Evolutionary conservation across 2,329 filamentous ascomycete genomes (phyloP), one percentile per base, ranked within the genome.

Genomic region (Colletotrichum falcatum): DNA sequence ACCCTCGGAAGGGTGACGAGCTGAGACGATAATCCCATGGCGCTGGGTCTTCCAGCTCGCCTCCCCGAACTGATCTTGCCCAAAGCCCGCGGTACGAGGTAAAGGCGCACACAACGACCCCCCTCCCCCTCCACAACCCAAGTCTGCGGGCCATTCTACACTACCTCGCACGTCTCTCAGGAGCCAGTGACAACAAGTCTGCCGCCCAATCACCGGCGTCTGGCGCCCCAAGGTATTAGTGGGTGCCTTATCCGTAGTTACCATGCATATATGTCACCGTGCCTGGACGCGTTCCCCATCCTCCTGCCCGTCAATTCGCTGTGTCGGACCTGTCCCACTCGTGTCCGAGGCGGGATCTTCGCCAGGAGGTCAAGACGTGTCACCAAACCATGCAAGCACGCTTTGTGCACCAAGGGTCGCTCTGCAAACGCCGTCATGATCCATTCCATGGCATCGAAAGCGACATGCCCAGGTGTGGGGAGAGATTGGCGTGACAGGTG

Each of bases 11-110:
- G 56, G 42, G 23, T n/a, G 9, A 26, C 26, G 63, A 51, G 39
- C 28, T 56, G 35, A 33, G 39, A 61, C 62, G 30, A 61, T 56
- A 30, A 53, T 61, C 42, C 63, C 63, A 61, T 51, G 63, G 63
- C 55, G 53, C 62, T 49, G 66, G 61, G 42, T 70, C 42, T 20
- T 54, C 30, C 51, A 54, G 28, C 30, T 54, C 51, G 18, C 20
- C 18, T 51, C 26, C 6, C n/a, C 14, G 20, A 30, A 8, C 26
- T 9, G 51, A 14, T n/a, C n/a, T n/a, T n/a, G 20, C 18, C 30
- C 4, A 33, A 33, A 3, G 30, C 4, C 30, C 4, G 30, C 30
- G 30, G 7, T 33, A 7, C n/a, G n/a, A n/a, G n/a, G n/a, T n/a
- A n/a, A 30, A 28, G 16, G 8, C 49, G 28, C 28, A n/a, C 49